phyloP scores from a whole-genome alignment of 2,329 filamentous ascomycete genomes.

The Simplicillium sp. region DNA sequence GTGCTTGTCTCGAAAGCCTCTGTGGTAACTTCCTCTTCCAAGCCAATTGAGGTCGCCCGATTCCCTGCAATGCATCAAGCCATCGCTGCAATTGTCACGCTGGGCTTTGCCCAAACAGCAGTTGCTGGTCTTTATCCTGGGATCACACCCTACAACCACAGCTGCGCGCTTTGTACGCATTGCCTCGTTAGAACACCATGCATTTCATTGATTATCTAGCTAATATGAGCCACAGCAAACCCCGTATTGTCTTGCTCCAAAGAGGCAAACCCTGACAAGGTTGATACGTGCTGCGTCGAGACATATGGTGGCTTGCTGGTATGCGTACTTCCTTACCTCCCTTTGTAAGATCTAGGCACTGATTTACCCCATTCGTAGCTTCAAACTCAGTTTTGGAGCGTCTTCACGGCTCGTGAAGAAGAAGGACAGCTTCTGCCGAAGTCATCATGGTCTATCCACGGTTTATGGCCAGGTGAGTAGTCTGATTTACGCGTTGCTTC shows the following conservation, averaged over 20 bases:
- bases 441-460: slow-evolving; percentile 50
- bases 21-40: neutral
- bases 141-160: slow-evolving; percentile 44
- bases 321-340: slow-evolving; percentile 6
- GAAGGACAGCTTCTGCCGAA: slow-evolving; percentile 48
- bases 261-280: slow-evolving; percentile 29
- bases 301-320: slow-evolving; percentile 53
- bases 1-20: too few species aligned
- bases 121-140: slow-evolving; percentile 29
- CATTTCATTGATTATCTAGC: neutral
- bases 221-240: neutral
- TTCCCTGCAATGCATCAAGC: slow-evolving; percentile 15
- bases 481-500: neutral
- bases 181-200: neutral
- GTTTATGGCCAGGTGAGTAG: slow-evolving; percentile 39
- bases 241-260: slow-evolving; percentile 37
- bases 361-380: slow-evolving; percentile 20
- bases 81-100: slow-evolving; percentile 9
- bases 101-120: slow-evolving; percentile 19
- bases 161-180: slow-evolving; percentile 36
- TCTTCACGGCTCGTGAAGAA: slow-evolving; percentile 50
- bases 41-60: too few species aligned
- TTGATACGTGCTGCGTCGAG: slow-evolving; percentile 56
- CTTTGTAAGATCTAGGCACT: neutral
- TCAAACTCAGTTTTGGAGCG: slow-evolving; percentile 55